Evolutionary conservation across 2,329 filamentous ascomycete species (phyloP).

Genomic region (Geosmithia morbida): DNA sequence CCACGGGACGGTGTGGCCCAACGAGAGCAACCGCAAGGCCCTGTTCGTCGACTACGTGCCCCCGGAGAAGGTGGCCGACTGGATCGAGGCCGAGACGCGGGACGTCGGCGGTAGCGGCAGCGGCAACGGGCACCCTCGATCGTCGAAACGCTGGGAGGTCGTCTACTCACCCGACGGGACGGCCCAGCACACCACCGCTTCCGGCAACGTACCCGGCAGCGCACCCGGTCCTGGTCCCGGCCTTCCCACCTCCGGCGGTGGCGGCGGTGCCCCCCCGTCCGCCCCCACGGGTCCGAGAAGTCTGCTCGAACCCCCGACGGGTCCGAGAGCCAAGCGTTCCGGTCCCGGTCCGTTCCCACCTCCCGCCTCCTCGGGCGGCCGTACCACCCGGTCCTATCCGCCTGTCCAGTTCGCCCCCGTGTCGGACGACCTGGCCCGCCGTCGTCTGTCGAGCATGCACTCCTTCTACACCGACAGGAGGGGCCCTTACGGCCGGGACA

Average conservation of each 20-base stretch:
- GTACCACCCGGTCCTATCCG: conserved; percentile 24
- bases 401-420: conserved; percentile 40
- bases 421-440: conserved; percentile 44
- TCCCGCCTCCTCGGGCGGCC: not conserved
- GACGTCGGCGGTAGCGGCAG: conserved; percentile 26
- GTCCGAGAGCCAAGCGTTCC: conserved; percentile 22
- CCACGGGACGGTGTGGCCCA: conserved; percentile 72
- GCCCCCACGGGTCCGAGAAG: conserved; percentile 13
- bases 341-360: conserved; percentile 12
- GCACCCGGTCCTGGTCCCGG: not conserved
- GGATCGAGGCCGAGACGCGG: conserved; percentile 57
- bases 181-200: conserved; percentile 16
- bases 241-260: not conserved
- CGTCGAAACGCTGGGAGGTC: conserved; percentile 52
- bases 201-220: too few species aligned
- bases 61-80: conserved; percentile 53
- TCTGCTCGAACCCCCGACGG: conserved; percentile 10
- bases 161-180: conserved; percentile 46
- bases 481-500: conserved; percentile 25
- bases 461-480: conserved; percentile 27
- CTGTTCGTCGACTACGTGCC: conserved; percentile 88
- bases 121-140: conserved; percentile 1
- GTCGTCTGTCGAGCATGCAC: conserved; percentile 45
- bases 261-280: conserved; percentile 16
- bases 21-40: conserved; percentile 69